phyloP scores from a whole-genome alignment of 148 eudicot genomes.

The Polygonum aviculare region DNA sequence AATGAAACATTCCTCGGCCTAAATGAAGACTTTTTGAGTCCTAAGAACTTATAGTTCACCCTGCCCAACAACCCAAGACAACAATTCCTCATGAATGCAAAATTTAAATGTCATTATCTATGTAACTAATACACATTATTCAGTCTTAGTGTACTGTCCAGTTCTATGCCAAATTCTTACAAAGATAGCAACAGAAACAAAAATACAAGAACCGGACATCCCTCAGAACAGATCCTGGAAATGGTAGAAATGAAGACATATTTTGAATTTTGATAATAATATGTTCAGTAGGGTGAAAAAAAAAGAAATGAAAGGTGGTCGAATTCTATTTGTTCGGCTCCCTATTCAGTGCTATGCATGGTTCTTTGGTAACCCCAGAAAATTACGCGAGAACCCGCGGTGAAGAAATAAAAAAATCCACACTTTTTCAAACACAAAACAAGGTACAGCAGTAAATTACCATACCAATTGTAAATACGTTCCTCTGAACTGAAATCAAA shows the following conservation, averaged over 20 bases:
- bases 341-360: too few species aligned
- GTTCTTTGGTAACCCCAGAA: too few species aligned
- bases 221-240: not conserved
- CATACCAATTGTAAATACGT: slow-evolving; percentile 86
- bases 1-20: not conserved
- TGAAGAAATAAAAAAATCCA: too few species aligned
- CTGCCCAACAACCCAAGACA: not conserved
- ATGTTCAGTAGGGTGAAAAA: not conserved
- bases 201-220: not conserved
- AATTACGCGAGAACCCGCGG: too few species aligned
- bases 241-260: not conserved
- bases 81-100: not conserved
- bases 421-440: not conserved
- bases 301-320: not conserved
- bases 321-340: too few species aligned
- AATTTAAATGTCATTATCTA: not conserved
- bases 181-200: not conserved
- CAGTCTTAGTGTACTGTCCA: not conserved
- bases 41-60: not conserved
- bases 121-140: not conserved
- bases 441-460: not conserved
- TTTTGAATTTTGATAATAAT: not conserved
- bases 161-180: not conserved
- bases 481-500: slow-evolving; percentile 85
- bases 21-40: not conserved